phyloP scores from a whole-genome alignment of 306 rosid genomes.

The Rubus parviflorus region DNA sequence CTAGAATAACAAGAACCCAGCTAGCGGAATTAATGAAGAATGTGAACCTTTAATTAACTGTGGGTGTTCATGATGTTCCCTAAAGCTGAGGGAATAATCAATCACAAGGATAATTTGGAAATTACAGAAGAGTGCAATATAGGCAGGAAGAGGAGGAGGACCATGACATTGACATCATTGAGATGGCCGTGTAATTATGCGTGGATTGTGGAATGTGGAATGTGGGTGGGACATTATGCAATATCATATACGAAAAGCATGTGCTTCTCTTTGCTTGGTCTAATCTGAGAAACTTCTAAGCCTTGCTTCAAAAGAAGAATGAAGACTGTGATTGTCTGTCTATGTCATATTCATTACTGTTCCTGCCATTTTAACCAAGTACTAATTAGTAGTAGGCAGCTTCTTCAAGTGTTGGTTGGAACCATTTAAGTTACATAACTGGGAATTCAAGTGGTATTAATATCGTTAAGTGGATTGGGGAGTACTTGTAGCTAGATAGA shows the following conservation, averaged over 20 bases:
- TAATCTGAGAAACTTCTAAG: conserved; percentile 26
- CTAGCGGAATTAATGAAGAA: neutral
- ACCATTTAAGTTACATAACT: conserved; percentile 2
- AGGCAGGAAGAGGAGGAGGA: neutral
- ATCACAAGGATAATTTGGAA: conserved; percentile 5
- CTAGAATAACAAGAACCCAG: conserved; percentile 8
- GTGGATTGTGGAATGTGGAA: conserved; percentile 68
- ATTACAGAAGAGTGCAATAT: neutral
- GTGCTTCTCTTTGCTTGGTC: conserved; percentile 48
- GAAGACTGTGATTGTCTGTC: neutral
- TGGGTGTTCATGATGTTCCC: conserved; percentile 20
- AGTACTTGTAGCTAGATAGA: neutral
- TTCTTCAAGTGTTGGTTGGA: neutral
- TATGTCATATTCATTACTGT: neutral
- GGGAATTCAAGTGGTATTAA: neutral
- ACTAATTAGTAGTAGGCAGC: neutral
- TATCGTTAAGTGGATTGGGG: neutral
- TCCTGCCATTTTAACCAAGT: neutral
- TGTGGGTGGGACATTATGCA: conserved; percentile 59
- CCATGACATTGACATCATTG: conserved; percentile 10
- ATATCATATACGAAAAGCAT: conserved; percentile 39
- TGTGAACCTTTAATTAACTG: conserved; percentile 5
- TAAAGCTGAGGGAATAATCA: conserved; percentile 10
- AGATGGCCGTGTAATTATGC: conserved; percentile 51
- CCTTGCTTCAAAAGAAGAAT: conserved; percentile 15